phyloP scores from a whole-genome alignment of 768 basidiomycete species.

The Dacryopinax primogenitus region DNA sequence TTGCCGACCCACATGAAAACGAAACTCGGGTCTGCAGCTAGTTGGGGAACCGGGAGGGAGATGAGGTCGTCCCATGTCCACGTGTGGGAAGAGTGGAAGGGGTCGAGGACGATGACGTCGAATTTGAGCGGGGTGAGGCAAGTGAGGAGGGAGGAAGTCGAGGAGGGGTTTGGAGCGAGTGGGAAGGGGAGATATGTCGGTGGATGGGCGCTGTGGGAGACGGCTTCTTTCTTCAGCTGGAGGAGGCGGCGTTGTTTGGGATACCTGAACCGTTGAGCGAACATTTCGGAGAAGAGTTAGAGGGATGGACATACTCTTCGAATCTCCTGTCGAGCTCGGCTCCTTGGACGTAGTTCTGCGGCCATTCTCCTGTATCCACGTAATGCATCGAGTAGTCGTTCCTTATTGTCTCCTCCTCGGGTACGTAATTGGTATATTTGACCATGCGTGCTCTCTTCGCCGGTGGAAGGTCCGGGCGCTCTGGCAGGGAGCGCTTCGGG shows the following conservation, averaged over 20 bases:
- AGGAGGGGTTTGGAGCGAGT: slow-evolving; percentile 26
- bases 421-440: slow-evolving; percentile 69
- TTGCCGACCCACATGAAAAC: slow-evolving; percentile 93
- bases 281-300: background rate
- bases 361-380: slow-evolving; percentile 84
- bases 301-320: slow-evolving; percentile 65
- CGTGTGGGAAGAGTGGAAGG: slow-evolving; percentile 54
- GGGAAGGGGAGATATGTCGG: slow-evolving; percentile 55
- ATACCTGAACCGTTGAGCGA: slow-evolving; percentile 44
- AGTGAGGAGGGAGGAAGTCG: slow-evolving; percentile 39
- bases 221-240: slow-evolving; percentile 65
- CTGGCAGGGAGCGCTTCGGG: background rate
- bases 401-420: slow-evolving; percentile 90
- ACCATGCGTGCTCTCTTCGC: slow-evolving; percentile 58
- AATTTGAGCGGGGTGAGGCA: slow-evolving; percentile 47
- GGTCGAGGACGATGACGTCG: slow-evolving; percentile 83
- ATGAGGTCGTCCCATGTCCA: slow-evolving; percentile 79
- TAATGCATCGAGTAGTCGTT: slow-evolving; percentile 90
- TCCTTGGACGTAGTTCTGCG: slow-evolving; percentile 85
- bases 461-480: slow-evolving; percentile 39
- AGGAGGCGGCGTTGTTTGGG: slow-evolving; percentile 84
- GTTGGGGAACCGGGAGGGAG: slow-evolving; percentile 62
- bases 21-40: slow-evolving; percentile 86
- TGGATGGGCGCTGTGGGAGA: slow-evolving; percentile 53
- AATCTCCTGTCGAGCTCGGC: slow-evolving; percentile 80